Evolutionary conservation across 805 yeast genomes (phyloP), one percentile per base, ranked within the genome.

Genomic region (Teunomyces cretensis): DNA sequence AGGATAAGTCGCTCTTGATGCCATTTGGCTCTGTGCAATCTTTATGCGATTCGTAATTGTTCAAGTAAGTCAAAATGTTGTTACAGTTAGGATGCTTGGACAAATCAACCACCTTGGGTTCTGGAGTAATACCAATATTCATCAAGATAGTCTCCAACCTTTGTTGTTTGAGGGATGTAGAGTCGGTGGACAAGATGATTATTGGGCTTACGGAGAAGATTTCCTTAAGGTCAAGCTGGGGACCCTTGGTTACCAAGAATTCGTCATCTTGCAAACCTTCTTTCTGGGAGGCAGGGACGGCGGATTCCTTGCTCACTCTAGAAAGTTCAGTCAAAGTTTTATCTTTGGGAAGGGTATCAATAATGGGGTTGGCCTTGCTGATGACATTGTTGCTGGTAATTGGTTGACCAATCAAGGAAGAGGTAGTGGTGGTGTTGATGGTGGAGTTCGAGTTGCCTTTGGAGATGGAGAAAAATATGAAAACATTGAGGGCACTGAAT

Each of bases 181-280:
- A 60, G 41, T 58, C 56, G 40, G 59, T 50, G 24, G 67, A 48
- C 3, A 68, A 35, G 2, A 67, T 46, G 13, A 53, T 59, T 12
- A 65, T 52, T 2, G 70, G 64, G 14, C 61, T 52, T 4, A 68
- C 51, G 6, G 65, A 57, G n/a, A 65, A 55, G 4, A 68, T 68
- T 37, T 66, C 70, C 32, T 60, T 57, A 43, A 66, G 61, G 27
- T 63, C 69, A 9, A 42, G 39, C 32, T 54, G 54, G 11, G 64
- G 38, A 19, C 38, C 38, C 22, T 35, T 22, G 3, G 38, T 35
- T 19, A 17, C 38, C 28, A 22, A 5, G n/a, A 35, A 35, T 9
- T 35, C 27, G 28, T 35, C 15, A 15, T 41, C 39, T 14, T 33
- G 26, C 33, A 26, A 33, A 13, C 37, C 37, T 4, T 28, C 17